Evolutionary conservation across 2,329 filamentous ascomycete genomes (phyloP), one percentile per base, ranked within the genome.

Genomic region (Aspergillus nomiae): DNA sequence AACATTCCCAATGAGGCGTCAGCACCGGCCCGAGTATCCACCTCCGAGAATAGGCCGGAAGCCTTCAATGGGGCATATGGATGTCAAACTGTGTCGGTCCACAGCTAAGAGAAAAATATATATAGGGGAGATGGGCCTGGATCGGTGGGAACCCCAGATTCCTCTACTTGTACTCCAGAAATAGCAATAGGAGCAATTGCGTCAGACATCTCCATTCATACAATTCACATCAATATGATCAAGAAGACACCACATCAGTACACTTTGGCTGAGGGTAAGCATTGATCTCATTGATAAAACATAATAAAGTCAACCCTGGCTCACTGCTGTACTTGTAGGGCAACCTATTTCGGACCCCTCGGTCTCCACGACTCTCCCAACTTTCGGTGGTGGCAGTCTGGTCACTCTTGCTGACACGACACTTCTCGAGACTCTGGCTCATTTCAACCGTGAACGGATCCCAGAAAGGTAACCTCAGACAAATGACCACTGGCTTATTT

Each of bases 361-460:
- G 5, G 56, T 72, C 56, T 65, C 68, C 48, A 65, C 64, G 48
- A 66, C 71, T 1, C 58, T 74, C 19, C 72, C 73, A 21, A 70
- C 67, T 50, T 60, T 66, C 14, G 67, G 68, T 10, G 73, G 73
- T 24, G 70, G 73, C 21, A 81, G 82, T 10, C 74, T 85, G 5
- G 76, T 79, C 2, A 74, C 84, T 2, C 76, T 88, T 0, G 81
- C 85, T 63, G 85, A 88, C 68, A 87, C 85, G n/a, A 85, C 87
- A 58, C 71, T 89, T n/a, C 84, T 89, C 62, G 86, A 89, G 65
- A 82, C 85, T 0, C 75, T 89, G 0, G 82, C 87, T 2, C 86
- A 89, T 70, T 89, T 89, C 69, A 82, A 85, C 62, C 81, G 86
- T 8, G 86, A 89, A 73, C 78, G 87, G 26, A 89, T 89, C 21